These are phyloP conservation scores for Dryadomyces quercus-mongolicae DNA, from an alignment of 2,329 filamentous ascomycete species.

Conservation along the genomic window DNA sequence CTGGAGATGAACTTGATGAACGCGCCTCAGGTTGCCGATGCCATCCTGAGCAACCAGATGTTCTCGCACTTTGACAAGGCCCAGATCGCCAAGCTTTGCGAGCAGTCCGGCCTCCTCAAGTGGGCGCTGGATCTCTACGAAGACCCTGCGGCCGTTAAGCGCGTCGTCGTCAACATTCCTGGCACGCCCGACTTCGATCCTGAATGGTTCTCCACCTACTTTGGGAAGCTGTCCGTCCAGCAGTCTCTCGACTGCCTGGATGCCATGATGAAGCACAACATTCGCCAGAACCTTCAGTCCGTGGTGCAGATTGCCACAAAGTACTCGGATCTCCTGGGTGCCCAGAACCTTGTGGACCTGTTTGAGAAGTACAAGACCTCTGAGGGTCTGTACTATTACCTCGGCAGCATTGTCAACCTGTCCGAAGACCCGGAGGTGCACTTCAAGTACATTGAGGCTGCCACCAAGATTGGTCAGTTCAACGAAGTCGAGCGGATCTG, in stretches of 20 bases:
- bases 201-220: slow-evolving; percentile 87
- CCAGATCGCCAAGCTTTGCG: slow-evolving; percentile 80
- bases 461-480: slow-evolving; percentile 84
- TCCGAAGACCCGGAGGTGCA: slow-evolving; percentile 91
- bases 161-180: slow-evolving; percentile 72
- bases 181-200: slow-evolving; percentile 74
- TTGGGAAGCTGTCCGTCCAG: slow-evolving; percentile 88
- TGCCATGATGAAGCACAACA: slow-evolving; percentile 93
- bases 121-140: slow-evolving; percentile 92
- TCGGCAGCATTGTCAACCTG: slow-evolving; percentile 94
- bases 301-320: slow-evolving; percentile 96
- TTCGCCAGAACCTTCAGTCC: slow-evolving; percentile 89
- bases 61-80: slow-evolving; percentile 93
- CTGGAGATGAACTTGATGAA: slow-evolving; percentile 97
- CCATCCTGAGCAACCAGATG: slow-evolving; percentile 96
- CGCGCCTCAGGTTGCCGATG: slow-evolving; percentile 93
- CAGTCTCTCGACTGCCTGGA: slow-evolving; percentile 89
- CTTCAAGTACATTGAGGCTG: slow-evolving; percentile 99
- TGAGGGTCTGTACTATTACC: slow-evolving; percentile 95
- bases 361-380: slow-evolving; percentile 97
- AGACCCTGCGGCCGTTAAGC: slow-evolving; percentile 80
- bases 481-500: slow-evolving; percentile 96
- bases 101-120: slow-evolving; percentile 78
- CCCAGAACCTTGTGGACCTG: slow-evolving; percentile 79
- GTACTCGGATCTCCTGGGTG: slow-evolving; percentile 87